Evolutionary conservation across 768 basidiomycete species (phyloP), one percentile per base, ranked within the genome.

Genomic region (Lactifluus piperatus): DNA sequence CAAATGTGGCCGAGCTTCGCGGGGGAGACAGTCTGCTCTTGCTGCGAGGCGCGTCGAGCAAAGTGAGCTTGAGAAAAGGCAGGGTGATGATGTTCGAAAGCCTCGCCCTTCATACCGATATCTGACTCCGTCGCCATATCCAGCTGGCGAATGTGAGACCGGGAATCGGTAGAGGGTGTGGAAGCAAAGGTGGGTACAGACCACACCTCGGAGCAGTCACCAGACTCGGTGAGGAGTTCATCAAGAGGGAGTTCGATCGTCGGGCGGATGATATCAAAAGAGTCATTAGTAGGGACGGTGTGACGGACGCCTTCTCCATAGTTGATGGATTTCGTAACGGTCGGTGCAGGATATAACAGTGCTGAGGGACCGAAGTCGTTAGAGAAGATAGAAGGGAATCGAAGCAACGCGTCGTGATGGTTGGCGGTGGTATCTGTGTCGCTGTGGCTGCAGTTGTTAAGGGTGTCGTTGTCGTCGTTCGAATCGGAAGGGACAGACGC

Each of bases 161-260:
- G 54, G n/a, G 37, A 44, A 39, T 45, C 61, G 20, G 44, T 34
- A 30, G 47, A 44, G 36, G 54, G 48, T 20, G 13, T 56, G 54
- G 54, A 47, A 36, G 50, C 55, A 51, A 57, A 64, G 56, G 56
- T 60, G 26, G 58, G 62, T 16, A 65, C 32, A 26, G 65, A 65
- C 71, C 72, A 72, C 54, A 68, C 62, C 53, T 69, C 64, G 36
- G 71, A 66, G 60, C 69, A 72, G 70, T 70, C 71, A 32, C 49
- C 51, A 34, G 66, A 56, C 59, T 70, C 82, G 65, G 78, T 76
- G 60, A 92, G 79, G 58, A 92, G 77, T 62, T 93, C 89, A 64
- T 93, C 89, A 16, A 92, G 79, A 5, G 86, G 85, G 27, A 91
- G 81, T 68, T 92, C 89, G 67, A 91, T 91, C 45, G 91, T 91